Percentiles rank a stretch among this genome's conserved stretches.
phyloP scores from a whole-genome alignment of 352 stramenopile species.

The Globisporangium spinosum region DNA sequence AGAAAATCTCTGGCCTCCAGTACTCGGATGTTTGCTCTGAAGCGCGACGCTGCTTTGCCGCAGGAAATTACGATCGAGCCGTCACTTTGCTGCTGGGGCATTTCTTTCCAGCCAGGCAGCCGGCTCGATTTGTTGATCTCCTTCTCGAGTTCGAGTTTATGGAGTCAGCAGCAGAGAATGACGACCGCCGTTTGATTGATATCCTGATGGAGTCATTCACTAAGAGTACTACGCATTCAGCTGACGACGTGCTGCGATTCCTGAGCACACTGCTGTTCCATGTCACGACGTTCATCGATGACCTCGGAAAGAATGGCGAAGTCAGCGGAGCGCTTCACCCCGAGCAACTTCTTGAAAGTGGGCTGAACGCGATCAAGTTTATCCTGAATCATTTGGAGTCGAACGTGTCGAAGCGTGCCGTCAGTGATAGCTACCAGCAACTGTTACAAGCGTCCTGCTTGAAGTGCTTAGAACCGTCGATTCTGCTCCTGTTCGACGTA shows the following conservation, averaged over 20 bases:
- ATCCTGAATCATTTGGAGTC: slow-evolving; percentile 29
- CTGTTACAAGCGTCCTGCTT: slow-evolving; percentile 37
- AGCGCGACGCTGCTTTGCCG: slow-evolving; percentile 35
- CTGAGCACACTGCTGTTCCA: slow-evolving; percentile 41
- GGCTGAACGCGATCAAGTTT: slow-evolving; percentile 34
- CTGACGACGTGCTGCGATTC: slow-evolving; percentile 29
- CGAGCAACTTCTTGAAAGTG: slow-evolving; percentile 32
- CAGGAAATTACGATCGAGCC: slow-evolving; percentile 36
- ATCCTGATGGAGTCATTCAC: slow-evolving; percentile 39
- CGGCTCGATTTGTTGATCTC: slow-evolving; percentile 44
- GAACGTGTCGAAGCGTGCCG: slow-evolving; percentile 15
- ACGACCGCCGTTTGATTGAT: slow-evolving; percentile 24
- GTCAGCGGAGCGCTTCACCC: slow-evolving; percentile 16
- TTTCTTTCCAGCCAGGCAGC: slow-evolving; percentile 52
- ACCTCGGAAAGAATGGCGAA: slow-evolving; percentile 20
- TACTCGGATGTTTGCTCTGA: slow-evolving; percentile 59
- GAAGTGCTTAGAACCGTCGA: slow-evolving; percentile 40
- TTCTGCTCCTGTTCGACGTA: slow-evolving; percentile 55
- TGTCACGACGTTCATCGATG: slow-evolving; percentile 36
- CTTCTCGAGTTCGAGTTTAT: slow-evolving; percentile 49
- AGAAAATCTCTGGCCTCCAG: slow-evolving; percentile 48
- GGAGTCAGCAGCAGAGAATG: slow-evolving; percentile 13
- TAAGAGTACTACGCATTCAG: slow-evolving; percentile 31
- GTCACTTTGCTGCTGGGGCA: slow-evolving; percentile 37
- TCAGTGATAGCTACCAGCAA: slow-evolving; percentile 15